Evolutionary conservation across 2,329 filamentous ascomycete genomes (phyloP).

Genomic region (Zymoseptoria passerinii): DNA sequence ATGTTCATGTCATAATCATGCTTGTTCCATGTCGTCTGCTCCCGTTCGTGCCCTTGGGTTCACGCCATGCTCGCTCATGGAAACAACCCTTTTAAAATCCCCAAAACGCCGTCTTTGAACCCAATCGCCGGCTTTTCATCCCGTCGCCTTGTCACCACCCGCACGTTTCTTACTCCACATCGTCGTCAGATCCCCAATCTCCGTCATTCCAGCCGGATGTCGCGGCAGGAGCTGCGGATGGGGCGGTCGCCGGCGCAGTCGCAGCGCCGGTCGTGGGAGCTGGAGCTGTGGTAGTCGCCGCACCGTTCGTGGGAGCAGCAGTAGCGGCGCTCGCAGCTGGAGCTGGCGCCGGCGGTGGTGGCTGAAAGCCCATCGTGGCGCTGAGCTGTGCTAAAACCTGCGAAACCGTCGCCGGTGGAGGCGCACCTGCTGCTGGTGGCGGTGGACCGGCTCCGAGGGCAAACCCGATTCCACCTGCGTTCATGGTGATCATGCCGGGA

Average conservation of each 20-base stretch:
- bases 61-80: neutral
- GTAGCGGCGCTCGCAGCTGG: neutral
- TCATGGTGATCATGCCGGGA: neutral
- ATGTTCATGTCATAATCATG: neutral
- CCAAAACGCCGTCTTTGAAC: neutral
- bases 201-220: neutral
- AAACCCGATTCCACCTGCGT: neutral
- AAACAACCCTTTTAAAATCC: neutral
- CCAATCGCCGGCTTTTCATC: neutral
- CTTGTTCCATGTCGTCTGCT: neutral
- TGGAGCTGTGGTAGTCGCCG: too few species aligned
- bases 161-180: neutral
- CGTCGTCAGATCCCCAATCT: neutral
- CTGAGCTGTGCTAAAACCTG: neutral
- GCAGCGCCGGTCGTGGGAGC: neutral
- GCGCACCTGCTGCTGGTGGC: neutral
- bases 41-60: neutral
- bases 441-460: neutral
- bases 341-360: neutral
- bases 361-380: neutral
- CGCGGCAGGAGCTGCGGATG: too few species aligned
- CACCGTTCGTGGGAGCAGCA: neutral
- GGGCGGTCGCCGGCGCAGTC: neutral
- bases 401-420: neutral
- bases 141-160: neutral